These are phyloP conservation scores for Colletotrichum eleusines DNA, from an alignment of 2,329 filamentous ascomycete genomes.

Conservation along the genomic window DNA sequence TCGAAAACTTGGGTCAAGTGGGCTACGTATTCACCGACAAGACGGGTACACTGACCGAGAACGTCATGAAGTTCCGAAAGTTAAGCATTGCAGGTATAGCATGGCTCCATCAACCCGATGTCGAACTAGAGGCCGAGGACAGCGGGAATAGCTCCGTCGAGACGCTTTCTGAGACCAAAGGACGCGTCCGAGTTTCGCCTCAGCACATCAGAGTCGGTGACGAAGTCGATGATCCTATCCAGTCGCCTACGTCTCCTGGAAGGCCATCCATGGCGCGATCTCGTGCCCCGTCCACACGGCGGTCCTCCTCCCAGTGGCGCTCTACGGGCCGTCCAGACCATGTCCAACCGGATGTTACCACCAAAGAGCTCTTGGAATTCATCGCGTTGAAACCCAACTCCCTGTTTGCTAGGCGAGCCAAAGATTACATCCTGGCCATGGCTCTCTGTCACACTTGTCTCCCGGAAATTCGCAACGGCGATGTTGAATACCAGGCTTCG, in stretches of 20 bases:
- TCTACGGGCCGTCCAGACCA: conserved; percentile 62
- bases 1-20: conserved; percentile 93
- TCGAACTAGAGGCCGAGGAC: conserved; percentile 56
- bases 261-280: conserved; percentile 46
- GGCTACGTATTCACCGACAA: conserved; percentile 94
- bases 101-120: conserved; percentile 86
- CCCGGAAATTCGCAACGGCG: conserved; percentile 80
- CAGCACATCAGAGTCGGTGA: conserved; percentile 23
- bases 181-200: conserved; percentile 10
- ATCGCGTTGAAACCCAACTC: conserved; percentile 81
- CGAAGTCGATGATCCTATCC: conserved; percentile 11
- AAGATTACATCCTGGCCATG: conserved; percentile 85
- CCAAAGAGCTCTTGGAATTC: conserved; percentile 81
- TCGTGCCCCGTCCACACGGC: conserved; percentile 50
- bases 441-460: conserved; percentile 93
- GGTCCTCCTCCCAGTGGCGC: conserved; percentile 64
- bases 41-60: conserved; percentile 93
- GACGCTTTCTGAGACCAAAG: conserved; percentile 19
- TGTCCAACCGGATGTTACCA: conserved; percentile 70
- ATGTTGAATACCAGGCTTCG: conserved; percentile 85
- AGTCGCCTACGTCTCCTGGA: conserved; percentile 17
- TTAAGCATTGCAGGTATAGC: conserved; percentile 90
- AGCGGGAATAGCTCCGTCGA: conserved; percentile 14
- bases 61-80: conserved; percentile 95
- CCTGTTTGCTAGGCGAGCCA: conserved; percentile 80